Evolutionary conservation across 305 asterid genomes (phyloP), one percentile per base, ranked within the genome.

Genomic region (Rubia tinctorum): DNA sequence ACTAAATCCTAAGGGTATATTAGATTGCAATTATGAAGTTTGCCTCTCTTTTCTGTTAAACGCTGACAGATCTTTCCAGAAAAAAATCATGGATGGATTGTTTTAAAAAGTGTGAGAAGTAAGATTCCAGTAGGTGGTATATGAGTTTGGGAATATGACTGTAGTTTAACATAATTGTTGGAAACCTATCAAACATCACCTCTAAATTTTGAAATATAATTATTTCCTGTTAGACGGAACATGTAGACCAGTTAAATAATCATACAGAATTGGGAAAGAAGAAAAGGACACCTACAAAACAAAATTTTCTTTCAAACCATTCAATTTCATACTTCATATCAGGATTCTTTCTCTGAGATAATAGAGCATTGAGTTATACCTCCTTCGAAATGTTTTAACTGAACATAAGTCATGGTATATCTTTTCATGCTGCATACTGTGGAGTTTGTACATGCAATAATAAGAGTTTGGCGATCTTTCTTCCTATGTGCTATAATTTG

Each of bases 181-280:
- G 0, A 14, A 75, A 58, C 51, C 68, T 55, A 62, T 40, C 17
- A 66, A 43, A 7, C 58, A 42, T 68, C 55, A 20, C 27, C 44
- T 22, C 22, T 18, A 67, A 40, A 56, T 15, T 18, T 73, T 64
- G 25, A 47, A 20, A 5, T 6, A 10, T 11, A 42, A 8, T 39
- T 15, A 10, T 45, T 73, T 73, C 20, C 67, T 42, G 51, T 62
- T 30, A 42, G 56, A 49, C 7, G 55, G 71, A 39, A 45, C 60
- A 30, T 34, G 60, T 61, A 61, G 18, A 40, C 11, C 14, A 43
- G 45, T 53, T 53, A 65, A 65, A 22, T 8, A 27, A 51, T 27
- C 40, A 22, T 40, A 20, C 51, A 45, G 20, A 44, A 44, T n/a
- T 0, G 25, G 43, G 37, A 17, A 30, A 23, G 15, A 64, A 10